These are phyloP conservation scores for Hypoxylon sp. DNA, from an alignment of 2,329 filamentous ascomycete species.

Conservation along the genomic window DNA sequence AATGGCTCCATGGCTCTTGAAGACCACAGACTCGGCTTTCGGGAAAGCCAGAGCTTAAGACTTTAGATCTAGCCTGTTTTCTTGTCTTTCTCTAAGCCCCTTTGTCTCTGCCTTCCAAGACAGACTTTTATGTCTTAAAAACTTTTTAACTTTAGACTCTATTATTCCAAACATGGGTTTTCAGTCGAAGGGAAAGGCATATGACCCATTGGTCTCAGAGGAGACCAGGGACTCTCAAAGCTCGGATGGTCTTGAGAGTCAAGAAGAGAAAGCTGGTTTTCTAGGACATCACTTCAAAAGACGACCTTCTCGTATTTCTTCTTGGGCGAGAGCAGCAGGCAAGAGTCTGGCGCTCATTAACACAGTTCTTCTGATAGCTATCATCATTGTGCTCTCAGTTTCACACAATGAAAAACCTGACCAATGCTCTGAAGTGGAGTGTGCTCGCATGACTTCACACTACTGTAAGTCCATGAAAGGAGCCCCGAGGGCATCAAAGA, in stretches of 20 bases:
- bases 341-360: conserved; percentile 2
- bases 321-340: conserved; percentile 10
- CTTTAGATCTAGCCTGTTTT: background rate
- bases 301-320: conserved; percentile 14
- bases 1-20: background rate
- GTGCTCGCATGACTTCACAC: conserved; percentile 24
- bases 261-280: conserved; percentile 18
- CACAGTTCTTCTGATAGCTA: conserved; percentile 11
- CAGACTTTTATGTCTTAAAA: background rate
- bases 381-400: conserved; percentile 17
- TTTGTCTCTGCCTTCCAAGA: background rate
- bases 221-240: conserved; percentile 22
- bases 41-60: conserved; percentile 14
- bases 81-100: background rate
- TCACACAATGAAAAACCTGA: conserved; percentile 1
- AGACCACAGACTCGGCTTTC: background rate
- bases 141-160: background rate
- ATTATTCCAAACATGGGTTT: conserved; percentile 17
- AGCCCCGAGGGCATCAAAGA: background rate
- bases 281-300: conserved; percentile 18
- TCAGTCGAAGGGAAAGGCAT: conserved; percentile 15
- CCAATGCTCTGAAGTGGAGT: conserved; percentile 17
- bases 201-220: conserved; percentile 25
- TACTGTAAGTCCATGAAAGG: conserved; percentile 13
- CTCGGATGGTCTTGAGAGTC: conserved; percentile 23